Evolutionary conservation across 768 basidiomycete genomes (phyloP).

Genomic region (Collybia sp.): DNA sequence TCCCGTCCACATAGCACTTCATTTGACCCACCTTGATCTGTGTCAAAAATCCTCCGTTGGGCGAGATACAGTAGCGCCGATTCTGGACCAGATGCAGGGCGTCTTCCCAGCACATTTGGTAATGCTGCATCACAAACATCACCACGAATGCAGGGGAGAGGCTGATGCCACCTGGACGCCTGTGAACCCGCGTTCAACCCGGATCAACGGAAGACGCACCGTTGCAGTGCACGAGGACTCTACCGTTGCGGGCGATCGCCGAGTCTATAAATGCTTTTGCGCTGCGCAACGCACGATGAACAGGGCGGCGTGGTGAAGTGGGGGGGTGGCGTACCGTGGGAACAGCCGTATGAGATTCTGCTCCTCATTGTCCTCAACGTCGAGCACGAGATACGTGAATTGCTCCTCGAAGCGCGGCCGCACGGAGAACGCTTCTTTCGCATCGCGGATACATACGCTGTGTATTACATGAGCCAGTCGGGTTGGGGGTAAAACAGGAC

Average conservation of each 20-base stretch:
- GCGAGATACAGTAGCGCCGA: constrained; percentile 89
- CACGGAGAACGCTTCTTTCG: constrained; percentile 88
- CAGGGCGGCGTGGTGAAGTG: neutral
- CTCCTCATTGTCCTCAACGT: constrained; percentile 91
- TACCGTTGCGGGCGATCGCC: constrained; percentile 59
- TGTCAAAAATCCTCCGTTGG: constrained; percentile 86
- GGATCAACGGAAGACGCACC: constrained; percentile 36
- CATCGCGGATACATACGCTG: constrained; percentile 87
- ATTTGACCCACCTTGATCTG: constrained; percentile 72
- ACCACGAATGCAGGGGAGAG: constrained; percentile 87
- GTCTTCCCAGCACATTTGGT: constrained; percentile 81
- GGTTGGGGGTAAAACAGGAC: constrained; percentile 9
- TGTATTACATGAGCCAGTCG: constrained; percentile 9
- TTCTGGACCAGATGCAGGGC: constrained; percentile 87
- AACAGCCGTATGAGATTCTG: constrained; percentile 92
- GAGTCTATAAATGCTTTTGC: constrained; percentile 73
- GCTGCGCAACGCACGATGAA: constrained; percentile 29
- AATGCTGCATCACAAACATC: constrained; percentile 90
- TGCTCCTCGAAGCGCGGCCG: constrained; percentile 77
- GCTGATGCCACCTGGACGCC: constrained; percentile 69
- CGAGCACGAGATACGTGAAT: constrained; percentile 75
- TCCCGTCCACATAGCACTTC: neutral
- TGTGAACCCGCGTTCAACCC: neutral
- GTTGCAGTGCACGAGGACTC: constrained; percentile 87
- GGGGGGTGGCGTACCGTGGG: constrained; percentile 53